Evolutionary conservation across 2,329 filamentous ascomycete genomes (phyloP).

Genomic region (Aspergillus sclerotialis): DNA sequence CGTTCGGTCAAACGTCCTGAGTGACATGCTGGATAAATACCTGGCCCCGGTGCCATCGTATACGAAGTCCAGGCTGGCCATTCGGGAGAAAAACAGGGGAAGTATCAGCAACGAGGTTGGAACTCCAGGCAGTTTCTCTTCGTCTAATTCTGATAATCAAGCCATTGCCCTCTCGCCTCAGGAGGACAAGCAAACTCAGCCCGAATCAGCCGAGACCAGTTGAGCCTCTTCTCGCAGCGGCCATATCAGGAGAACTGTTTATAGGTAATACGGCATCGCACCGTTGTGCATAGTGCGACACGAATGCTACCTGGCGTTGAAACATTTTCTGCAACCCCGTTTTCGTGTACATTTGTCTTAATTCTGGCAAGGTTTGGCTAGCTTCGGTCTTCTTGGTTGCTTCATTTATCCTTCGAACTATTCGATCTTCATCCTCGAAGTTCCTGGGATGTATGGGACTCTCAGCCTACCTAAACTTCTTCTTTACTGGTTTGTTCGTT

Average conservation of each 20-base stretch:
- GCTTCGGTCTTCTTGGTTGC: too few relatives aligned
- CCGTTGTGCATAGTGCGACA: neutral
- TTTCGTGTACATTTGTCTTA: conserved; percentile 1
- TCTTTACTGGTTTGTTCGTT: conserved; percentile 4
- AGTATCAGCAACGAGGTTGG: conserved; percentile 19
- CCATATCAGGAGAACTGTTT: too few relatives aligned
- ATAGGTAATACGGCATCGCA: neutral
- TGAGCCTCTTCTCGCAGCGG: neutral
- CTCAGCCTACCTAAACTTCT: conserved; percentile 1
- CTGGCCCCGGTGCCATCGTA: conserved; percentile 45
- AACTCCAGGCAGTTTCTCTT: conserved; percentile 19
- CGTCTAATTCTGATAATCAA: conserved; percentile 14
- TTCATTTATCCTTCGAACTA: too few relatives aligned
- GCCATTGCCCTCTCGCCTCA: conserved; percentile 10
- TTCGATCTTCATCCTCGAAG: too few relatives aligned
- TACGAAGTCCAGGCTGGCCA: conserved; percentile 22
- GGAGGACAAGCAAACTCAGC: conserved; percentile 8
- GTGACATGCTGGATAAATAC: conserved; percentile 70
- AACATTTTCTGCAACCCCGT: neutral
- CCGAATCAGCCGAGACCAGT: neutral
- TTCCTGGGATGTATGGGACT: too few relatives aligned
- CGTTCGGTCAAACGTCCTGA: conserved; percentile 80
- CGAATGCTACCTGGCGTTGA: neutral
- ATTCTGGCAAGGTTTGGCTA: neutral
- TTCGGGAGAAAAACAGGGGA: conserved; percentile 21